These are phyloP conservation scores for Vitis rupestris DNA, from an alignment of 164 flowering plant species.

Conservation along the genomic window DNA sequence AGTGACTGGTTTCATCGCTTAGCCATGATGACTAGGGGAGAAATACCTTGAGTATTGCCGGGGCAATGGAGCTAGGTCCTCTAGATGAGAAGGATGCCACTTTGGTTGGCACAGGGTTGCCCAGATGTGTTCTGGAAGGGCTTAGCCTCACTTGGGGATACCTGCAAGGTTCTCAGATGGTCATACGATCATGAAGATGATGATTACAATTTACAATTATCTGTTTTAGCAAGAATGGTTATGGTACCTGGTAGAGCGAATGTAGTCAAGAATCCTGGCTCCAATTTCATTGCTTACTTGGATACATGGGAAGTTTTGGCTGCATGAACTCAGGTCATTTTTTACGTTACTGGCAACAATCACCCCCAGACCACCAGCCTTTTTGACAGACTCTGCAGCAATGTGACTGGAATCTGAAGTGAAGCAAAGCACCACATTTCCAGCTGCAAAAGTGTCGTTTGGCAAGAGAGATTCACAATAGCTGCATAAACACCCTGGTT, in stretches of 20 bases:
- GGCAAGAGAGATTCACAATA: not conserved
- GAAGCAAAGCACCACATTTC: constrained; percentile 14
- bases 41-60: constrained; percentile 23
- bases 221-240: not conserved
- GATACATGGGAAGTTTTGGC: constrained; percentile 7
- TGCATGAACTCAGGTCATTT: not conserved
- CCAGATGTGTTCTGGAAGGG: constrained; percentile 3
- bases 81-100: constrained; percentile 26
- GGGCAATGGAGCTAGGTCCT: constrained; percentile 22
- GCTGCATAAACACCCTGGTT: not conserved
- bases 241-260: constrained; percentile 16
- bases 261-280: constrained; percentile 11
- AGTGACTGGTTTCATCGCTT: too few species aligned
- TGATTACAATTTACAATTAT: not conserved
- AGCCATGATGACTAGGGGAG: not conserved
- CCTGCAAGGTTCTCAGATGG: not conserved
- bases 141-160: constrained; percentile 1
- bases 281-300: constrained; percentile 18
- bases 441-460: not conserved
- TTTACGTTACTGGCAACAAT: not conserved
- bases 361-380: constrained; percentile 9
- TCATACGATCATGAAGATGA: not conserved
- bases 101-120: constrained; percentile 15
- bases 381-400: not conserved
- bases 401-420: not conserved